Evolutionary conservation across 306 rosid genomes (phyloP).

Genomic region (Medicago truncatula): MtrunA17r5.0-ANR NC_053042.1:46446501-46447000

Average conservation of each 20-base stretch:
- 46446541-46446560: slow-evolving; percentile 91
- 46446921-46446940: not conserved
- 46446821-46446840: too few species aligned
- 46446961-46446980: not conserved
- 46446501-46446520: slow-evolving; percentile 91
- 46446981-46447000: not conserved
- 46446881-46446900: too few species aligned
- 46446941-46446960: not conserved
- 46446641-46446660: slow-evolving; percentile 92
- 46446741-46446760: slow-evolving; percentile 12
- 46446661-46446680: slow-evolving; percentile 97
- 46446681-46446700: slow-evolving; percentile 97
- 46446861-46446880: too few species aligned
- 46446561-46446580: slow-evolving; percentile 79
- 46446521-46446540: slow-evolving; percentile 92
- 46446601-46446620: slow-evolving; percentile 37
- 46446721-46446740: not conserved
- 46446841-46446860: too few species aligned
- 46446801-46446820: too few species aligned
- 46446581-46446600: slow-evolving; percentile 75
- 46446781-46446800: too few species aligned
- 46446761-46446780: too few species aligned
- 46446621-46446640: slow-evolving; percentile 79
- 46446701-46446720: slow-evolving; percentile 78
- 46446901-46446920: not conserved